Conservation (phyloP, 2,329 filamentous ascomycete genomes). For the Phaeoacremonium minimum region DNA sequence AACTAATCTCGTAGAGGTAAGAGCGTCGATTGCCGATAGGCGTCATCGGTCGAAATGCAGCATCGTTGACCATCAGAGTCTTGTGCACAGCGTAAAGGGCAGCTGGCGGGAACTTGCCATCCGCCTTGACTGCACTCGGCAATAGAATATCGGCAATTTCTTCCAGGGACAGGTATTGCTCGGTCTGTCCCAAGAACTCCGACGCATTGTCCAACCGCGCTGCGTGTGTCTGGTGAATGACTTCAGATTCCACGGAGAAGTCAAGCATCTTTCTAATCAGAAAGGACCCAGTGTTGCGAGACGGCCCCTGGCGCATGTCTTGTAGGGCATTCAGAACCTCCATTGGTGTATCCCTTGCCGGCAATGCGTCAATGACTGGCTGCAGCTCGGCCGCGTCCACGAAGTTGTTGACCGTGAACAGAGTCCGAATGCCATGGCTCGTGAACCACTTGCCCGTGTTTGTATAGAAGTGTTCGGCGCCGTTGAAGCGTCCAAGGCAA, state of each 20-base stretch:
- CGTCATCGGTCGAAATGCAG: conserved; percentile 53
- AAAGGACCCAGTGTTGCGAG: conserved; percentile 32
- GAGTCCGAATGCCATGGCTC: conserved; percentile 32
- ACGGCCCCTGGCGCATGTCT: conserved; percentile 32
- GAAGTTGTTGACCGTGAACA: conserved; percentile 48
- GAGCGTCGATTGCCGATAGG: conserved; percentile 45
- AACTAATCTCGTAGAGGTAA: conserved; percentile 58
- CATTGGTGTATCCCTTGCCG: conserved; percentile 18
- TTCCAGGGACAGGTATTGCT: conserved; percentile 43
- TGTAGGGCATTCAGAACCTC: conserved; percentile 30
- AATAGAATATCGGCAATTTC: conserved; percentile 45
- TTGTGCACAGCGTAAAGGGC: conserved; percentile 68
- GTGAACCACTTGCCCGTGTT: conserved; percentile 47
- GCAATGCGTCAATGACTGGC: conserved; percentile 32
- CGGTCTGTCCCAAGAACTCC: conserved; percentile 30
- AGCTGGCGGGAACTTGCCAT: conserved; percentile 34
- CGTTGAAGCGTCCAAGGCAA: conserved; percentile 46
- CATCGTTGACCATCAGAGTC: conserved; percentile 54
- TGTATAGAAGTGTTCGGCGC: conserved; percentile 50
- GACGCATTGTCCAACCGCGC: conserved; percentile 42
- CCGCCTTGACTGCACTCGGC: conserved; percentile 24
- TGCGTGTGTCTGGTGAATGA: conserved; percentile 43
- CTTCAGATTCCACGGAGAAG: conserved; percentile 37
- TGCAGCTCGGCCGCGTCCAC: conserved; percentile 32
- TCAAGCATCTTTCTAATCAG: conserved; percentile 43